Evolutionary conservation across 2,329 filamentous ascomycete species (phyloP).

Genomic region (Thelonectria discophora): DNA sequence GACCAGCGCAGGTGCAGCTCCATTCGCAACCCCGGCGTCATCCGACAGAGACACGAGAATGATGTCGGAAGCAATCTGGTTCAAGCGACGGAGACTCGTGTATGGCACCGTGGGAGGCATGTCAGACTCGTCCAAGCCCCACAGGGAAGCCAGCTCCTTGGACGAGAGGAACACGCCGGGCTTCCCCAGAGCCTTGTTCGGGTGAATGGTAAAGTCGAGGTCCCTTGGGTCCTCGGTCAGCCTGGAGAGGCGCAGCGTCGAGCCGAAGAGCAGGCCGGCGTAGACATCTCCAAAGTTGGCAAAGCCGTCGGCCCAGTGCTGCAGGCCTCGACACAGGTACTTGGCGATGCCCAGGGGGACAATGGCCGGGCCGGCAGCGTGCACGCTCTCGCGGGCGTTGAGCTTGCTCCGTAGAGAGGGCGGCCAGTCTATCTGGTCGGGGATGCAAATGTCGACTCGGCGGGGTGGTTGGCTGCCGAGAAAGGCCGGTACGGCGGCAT

Average conservation of each 20-base stretch:
- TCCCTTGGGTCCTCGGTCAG: background rate
- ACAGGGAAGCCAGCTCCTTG: background rate
- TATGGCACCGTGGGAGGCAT: background rate
- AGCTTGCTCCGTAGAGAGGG: background rate
- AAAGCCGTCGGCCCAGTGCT: background rate
- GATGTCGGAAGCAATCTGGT: background rate
- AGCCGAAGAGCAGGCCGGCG: background rate
- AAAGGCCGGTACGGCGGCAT: background rate
- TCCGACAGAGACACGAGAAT: background rate
- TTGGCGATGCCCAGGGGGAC: background rate
- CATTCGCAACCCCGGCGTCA: background rate
- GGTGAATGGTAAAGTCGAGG: background rate
- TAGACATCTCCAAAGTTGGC: background rate
- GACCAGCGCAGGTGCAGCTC: background rate
- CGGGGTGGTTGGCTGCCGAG: background rate
- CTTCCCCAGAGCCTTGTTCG: background rate
- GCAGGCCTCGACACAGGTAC: background rate
- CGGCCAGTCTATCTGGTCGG: background rate
- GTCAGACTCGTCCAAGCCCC: background rate
- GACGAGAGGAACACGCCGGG: background rate
- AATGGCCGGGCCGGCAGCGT: background rate
- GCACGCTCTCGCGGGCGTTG: background rate
- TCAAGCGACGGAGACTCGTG: background rate
- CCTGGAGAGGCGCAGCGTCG: background rate
- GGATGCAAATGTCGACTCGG: background rate